Evolutionary conservation across 2,329 filamentous ascomycete species (phyloP).

Genomic region (Fusarium neocosmosporiellum): DNA sequence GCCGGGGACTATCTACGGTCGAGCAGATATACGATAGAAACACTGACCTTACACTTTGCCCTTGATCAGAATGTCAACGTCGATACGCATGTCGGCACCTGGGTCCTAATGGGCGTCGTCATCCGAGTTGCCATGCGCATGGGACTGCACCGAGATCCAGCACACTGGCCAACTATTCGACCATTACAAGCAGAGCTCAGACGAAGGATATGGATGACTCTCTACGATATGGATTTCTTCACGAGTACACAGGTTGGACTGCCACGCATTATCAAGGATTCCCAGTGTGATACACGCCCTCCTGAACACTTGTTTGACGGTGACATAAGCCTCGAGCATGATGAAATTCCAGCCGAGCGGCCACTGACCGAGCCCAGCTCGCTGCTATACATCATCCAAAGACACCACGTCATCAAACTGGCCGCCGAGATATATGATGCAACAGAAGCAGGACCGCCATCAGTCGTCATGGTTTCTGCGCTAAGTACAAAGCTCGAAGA

Average conservation of each 20-base stretch:
- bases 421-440: slow-evolving; percentile 16
- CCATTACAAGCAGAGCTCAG: slow-evolving; percentile 30
- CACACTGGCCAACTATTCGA: slow-evolving; percentile 29
- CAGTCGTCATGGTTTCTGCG: background rate
- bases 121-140: slow-evolving; percentile 32
- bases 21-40: slow-evolving; percentile 28
- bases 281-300: slow-evolving; percentile 23
- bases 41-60: slow-evolving; percentile 28
- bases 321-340: background rate
- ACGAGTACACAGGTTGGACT: slow-evolving; percentile 32
- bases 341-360: background rate
- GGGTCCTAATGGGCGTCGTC: slow-evolving; percentile 29
- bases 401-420: slow-evolving; percentile 5
- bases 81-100: slow-evolving; percentile 22
- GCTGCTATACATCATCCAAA: slow-evolving; percentile 9
- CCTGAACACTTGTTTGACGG: slow-evolving; percentile 8
- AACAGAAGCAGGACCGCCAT: background rate
- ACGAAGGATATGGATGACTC: slow-evolving; percentile 23
- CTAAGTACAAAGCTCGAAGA: background rate
- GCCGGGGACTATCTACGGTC: slow-evolving; percentile 30
- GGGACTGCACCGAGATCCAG: slow-evolving; percentile 30
- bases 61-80: slow-evolving; percentile 26
- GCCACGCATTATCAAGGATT: slow-evolving; percentile 34
- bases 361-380: slow-evolving; percentile 6
- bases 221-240: slow-evolving; percentile 37